Base-by-base conservation (phyloP, 179 eudicot species). In the Heliamphora pulchella region DNA sequence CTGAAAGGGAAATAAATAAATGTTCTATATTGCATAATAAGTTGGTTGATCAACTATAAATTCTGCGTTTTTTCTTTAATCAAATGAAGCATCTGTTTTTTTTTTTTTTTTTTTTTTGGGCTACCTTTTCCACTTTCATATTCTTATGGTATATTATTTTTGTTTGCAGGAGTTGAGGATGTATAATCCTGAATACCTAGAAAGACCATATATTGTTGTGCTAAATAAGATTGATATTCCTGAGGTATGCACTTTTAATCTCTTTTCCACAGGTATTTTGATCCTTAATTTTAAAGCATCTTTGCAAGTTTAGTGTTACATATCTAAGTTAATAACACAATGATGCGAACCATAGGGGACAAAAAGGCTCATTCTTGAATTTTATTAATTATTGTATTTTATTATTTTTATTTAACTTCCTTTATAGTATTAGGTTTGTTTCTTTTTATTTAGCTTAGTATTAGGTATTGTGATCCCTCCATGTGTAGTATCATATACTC, bases 131-230 rank as follows among this genome's bases (percentile, higher is more conserved):
- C 3, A 39, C 46, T 81, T 65, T 51, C n/a, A 17, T 61, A 50
- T 14, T 74, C 54, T 78, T 2, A 20, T 57, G 67, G 22, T 5
- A 18, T 73, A 80, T 79, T 53, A 72, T 61, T 15, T 76, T 61
- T 82, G 46, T 22, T 80, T 82, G 76, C 88, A 95, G 98, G 98
- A 95, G 82, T 80, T 95, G 86, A 91, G 97, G 79, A 91, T 95
- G 97, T 95, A 95, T 86, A 95, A 95, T 90, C 98, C 97, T 73
- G 93, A 91, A 66, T 95, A 95, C 81, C 94, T 95, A 70, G 97
- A 95, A 79, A 81, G 98, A 61, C 98, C 97, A 66, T 90, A 86
- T 78, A 82, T 95, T 72, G 98, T 95, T 31, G 98, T 92, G 76
- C 90, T 95, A 57, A 95, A 95, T 78, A 95, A 95, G 82, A 92